Conservation (phyloP, 108 stramenopile genomes). For the Stephanodiscus minutulus region DNA sequence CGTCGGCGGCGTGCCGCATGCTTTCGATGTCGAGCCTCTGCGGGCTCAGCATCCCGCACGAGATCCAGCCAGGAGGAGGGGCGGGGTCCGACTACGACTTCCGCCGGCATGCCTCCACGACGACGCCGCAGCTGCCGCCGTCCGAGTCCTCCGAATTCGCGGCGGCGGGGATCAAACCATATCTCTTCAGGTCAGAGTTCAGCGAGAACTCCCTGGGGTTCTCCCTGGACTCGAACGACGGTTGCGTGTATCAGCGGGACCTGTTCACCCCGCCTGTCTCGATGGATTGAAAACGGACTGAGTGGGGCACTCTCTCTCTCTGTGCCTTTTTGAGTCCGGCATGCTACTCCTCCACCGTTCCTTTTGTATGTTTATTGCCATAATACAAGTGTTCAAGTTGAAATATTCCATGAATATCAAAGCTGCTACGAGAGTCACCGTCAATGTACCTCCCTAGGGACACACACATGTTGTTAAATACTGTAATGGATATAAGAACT, state of each 20-base stretch:
- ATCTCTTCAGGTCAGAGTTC: conserved; percentile 26
- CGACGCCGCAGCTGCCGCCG: conserved; percentile 1
- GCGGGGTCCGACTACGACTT: neutral
- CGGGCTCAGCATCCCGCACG: conserved; percentile 34
- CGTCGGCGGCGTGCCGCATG: conserved; percentile 11
- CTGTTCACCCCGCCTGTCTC: conserved; percentile 29
- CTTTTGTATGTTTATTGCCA: no score
- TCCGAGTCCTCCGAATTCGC: conserved; percentile 15
- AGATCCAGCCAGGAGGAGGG: neutral
- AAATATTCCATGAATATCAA: no score
- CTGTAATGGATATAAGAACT: no score
- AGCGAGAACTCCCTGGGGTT: conserved; percentile 35
- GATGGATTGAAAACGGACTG: neutral
- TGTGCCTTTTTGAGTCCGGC: neutral
- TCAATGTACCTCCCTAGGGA: no score
- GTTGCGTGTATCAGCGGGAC: conserved; percentile 3
- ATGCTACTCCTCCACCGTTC: no score
- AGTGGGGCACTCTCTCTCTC: neutral
- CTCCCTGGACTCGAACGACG: conserved; percentile 29
- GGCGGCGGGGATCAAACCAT: neutral
- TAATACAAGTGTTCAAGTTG: no score
- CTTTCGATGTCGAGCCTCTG: conserved; percentile 33
- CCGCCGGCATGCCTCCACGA: neutral
- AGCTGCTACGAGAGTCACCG: no score
- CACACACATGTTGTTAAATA: no score